Conservation (phyloP, 1,139 yeast genomes). For the Yamadazyma dushanensis region DNA sequence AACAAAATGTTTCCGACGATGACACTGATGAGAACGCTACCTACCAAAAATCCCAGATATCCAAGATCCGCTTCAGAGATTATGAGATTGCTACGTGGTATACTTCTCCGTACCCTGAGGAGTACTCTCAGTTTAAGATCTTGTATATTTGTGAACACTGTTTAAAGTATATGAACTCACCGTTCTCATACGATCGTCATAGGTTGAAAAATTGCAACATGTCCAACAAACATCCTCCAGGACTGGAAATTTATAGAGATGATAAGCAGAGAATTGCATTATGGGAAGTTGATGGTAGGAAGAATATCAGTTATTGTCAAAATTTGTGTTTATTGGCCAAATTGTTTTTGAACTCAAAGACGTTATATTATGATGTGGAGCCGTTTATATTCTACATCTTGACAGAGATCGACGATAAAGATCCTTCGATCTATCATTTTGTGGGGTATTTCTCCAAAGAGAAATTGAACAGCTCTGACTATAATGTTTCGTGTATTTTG, state of each 20-base stretch:
- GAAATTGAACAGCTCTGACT: constrained; percentile 69
- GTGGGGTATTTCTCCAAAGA: constrained; percentile 96
- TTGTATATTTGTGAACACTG: constrained; percentile 85
- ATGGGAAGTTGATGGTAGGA: constrained; percentile 93
- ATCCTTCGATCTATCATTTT: constrained; percentile 61
- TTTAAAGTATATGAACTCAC: constrained; percentile 75
- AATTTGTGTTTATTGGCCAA: constrained; percentile 88
- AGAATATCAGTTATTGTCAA: constrained; percentile 80
- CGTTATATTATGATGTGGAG: constrained; percentile 91
- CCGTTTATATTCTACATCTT: constrained; percentile 88
- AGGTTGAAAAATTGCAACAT: constrained; percentile 61
- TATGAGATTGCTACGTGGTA: constrained; percentile 89
- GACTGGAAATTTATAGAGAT: constrained; percentile 83
- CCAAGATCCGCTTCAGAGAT: constrained; percentile 65
- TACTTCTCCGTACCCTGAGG: constrained; percentile 91
- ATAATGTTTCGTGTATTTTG: constrained; percentile 86
- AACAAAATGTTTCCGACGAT: constrained; percentile 3
- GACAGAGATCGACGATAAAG: constrained; percentile 61
- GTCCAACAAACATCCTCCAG: constrained; percentile 75
- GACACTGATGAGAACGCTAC: constrained; percentile 3
- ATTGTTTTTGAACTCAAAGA: constrained; percentile 84
- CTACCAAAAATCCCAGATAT: constrained; percentile 32
- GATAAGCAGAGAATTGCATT: constrained; percentile 51
- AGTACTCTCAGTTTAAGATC: constrained; percentile 61
- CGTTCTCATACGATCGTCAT: constrained; percentile 70